Percentiles rank a stretch among this genome's conserved stretches.
Conservation (phyloP, 805 yeast genomes). For the Schwanniomyces vanrijiae region DNA sequence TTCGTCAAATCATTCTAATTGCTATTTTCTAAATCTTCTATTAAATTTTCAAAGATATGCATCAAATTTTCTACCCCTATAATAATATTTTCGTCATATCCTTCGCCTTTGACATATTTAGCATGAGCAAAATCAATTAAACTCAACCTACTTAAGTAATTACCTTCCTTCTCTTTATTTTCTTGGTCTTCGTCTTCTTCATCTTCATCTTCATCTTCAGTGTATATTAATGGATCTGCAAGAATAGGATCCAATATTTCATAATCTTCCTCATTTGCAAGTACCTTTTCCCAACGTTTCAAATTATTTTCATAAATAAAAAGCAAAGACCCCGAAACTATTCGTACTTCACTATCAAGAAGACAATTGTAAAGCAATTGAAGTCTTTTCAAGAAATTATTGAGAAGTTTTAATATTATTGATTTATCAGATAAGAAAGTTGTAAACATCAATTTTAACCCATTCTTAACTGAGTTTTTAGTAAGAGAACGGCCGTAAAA, state of each 20-base stretch:
- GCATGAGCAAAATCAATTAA: slow-evolving; percentile 94
- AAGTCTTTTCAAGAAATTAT: slow-evolving; percentile 55
- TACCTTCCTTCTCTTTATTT: slow-evolving; percentile 22
- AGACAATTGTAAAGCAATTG: slow-evolving; percentile 67
- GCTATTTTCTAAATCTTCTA: slow-evolving; percentile 5
- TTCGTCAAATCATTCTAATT: background rate
- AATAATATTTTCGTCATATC: slow-evolving; percentile 70
- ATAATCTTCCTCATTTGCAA: slow-evolving; percentile 24
- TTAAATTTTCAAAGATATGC: slow-evolving; percentile 33
- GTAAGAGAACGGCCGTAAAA: slow-evolving; percentile 66
- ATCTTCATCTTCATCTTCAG: slow-evolving; percentile 20
- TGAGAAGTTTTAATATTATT: slow-evolving; percentile 30
- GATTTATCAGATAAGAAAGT: slow-evolving; percentile 34
- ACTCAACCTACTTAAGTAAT: slow-evolving; percentile 55
- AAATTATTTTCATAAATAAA: slow-evolving; percentile 72
- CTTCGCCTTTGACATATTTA: slow-evolving; percentile 55
- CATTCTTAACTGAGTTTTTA: slow-evolving; percentile 40
- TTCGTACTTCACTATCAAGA: slow-evolving; percentile 57
- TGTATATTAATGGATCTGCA: slow-evolving; percentile 10
- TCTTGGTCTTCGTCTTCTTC: slow-evolving; percentile 17
- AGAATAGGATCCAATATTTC: slow-evolving; percentile 41
- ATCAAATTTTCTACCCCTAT: slow-evolving; percentile 69
- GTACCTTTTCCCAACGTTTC: slow-evolving; percentile 46
- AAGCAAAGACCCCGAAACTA: slow-evolving; percentile 71
- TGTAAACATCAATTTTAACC: slow-evolving; percentile 49